Conservation (phyloP, 164 flowering plant genomes). For the Platanus orientalis region DNA sequence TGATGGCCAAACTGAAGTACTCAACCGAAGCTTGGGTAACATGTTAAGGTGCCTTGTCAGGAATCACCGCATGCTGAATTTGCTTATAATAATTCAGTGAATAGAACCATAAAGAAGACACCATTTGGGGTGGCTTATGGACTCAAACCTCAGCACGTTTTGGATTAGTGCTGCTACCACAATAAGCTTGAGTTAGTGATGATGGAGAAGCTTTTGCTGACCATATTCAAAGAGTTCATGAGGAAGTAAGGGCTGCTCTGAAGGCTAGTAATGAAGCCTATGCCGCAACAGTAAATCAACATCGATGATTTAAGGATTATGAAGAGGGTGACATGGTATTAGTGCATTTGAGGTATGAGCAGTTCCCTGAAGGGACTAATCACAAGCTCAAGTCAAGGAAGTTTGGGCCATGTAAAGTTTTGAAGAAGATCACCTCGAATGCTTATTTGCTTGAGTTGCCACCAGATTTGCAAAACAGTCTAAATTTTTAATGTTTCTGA, state of each 20-base stretch:
- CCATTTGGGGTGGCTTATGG: background rate
- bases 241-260: background rate
- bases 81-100: background rate
- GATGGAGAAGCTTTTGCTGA: background rate
- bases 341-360: background rate
- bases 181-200: background rate
- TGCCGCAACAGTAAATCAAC: no score
- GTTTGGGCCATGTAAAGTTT: no score
- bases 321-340: background rate
- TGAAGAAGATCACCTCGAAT: no score
- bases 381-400: background rate
- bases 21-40: background rate
- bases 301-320: background rate
- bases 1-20: no score
- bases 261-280: background rate
- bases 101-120: background rate
- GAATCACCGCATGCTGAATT: background rate
- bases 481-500: no score
- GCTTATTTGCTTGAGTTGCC: no score
- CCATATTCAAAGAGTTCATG: background rate
- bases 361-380: background rate
- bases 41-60: background rate
- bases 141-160: background rate
- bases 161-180: background rate
- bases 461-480: no score